phyloP scores from a whole-genome alignment of 106 monocot genomes.

The Acorus calamus region DNA sequence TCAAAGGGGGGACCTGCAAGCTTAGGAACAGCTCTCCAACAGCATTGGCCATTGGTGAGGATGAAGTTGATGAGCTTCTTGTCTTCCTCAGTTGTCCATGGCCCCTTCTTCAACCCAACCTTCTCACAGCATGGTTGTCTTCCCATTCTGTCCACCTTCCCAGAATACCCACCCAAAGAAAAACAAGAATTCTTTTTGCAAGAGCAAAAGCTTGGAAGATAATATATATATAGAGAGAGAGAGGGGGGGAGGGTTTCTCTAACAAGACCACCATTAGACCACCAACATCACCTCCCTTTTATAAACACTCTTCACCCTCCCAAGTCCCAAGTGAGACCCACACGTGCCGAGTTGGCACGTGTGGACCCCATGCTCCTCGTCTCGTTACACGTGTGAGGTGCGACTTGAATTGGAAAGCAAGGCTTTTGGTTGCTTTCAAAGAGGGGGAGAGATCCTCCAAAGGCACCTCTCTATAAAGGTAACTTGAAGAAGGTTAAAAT shows the following conservation, averaged over 20 bases:
- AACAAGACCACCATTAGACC: no score
- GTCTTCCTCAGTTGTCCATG: slow-evolving; percentile 64
- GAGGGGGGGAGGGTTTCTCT: not conserved
- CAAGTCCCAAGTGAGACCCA: slow-evolving; percentile 3
- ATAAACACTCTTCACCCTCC: not conserved
- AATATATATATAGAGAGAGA: slow-evolving; percentile 3
- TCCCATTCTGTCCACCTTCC: slow-evolving; percentile 21
- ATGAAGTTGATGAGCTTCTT: slow-evolving; percentile 46
- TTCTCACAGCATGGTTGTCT: slow-evolving; percentile 73
- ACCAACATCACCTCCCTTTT: slow-evolving; percentile 11
- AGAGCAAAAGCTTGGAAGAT: not conserved
- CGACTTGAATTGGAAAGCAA: no score
- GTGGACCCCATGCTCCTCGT: no score
- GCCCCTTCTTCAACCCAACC: slow-evolving; percentile 56
- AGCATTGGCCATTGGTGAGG: slow-evolving; percentile 55
- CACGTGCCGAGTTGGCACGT: slow-evolving; percentile 1
- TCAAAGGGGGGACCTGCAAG: slow-evolving; percentile 32
- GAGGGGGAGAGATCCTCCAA: no score
- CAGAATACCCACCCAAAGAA: not conserved
- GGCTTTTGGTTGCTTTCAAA: no score
- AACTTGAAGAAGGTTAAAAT: no score
- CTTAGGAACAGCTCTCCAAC: slow-evolving; percentile 59
- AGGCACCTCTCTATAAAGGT: no score
- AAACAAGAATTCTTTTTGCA: not conserved
- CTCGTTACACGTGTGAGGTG: no score